phyloP scores from a whole-genome alignment of 1,139 yeast genomes.

The Suhomyces yuchorum region DNA sequence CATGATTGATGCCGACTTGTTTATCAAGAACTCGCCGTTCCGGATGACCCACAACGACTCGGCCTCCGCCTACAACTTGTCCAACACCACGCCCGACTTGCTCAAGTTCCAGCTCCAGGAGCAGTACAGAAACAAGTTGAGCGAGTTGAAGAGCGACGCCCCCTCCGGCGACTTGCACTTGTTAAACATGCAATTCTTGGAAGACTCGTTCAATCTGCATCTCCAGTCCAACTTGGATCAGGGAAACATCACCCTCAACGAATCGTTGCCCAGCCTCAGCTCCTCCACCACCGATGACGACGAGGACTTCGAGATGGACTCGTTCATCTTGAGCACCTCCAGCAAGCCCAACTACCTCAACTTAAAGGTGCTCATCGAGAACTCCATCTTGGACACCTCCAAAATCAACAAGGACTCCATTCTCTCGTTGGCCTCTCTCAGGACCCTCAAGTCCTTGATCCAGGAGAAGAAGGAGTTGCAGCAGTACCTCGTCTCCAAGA shows the following conservation, averaged over 20 bases:
- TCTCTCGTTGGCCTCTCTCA: constrained; percentile 34
- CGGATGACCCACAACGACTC: constrained; percentile 34
- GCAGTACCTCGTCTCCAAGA: constrained; percentile 36
- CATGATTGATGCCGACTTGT: constrained; percentile 40
- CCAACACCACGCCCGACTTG: constrained; percentile 46
- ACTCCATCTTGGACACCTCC: constrained; percentile 45
- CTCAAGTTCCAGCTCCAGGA: constrained; percentile 50
- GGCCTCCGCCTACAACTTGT: constrained; percentile 27
- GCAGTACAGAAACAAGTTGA: constrained; percentile 35
- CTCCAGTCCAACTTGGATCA: constrained; percentile 38
- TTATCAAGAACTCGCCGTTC: constrained; percentile 43
- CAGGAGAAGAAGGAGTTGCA: constrained; percentile 36
- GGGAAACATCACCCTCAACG: constrained; percentile 29
- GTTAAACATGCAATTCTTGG: constrained; percentile 28
- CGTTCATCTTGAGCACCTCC: constrained; percentile 20
- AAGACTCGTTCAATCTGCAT: constrained; percentile 40
- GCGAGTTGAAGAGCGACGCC: constrained; percentile 24
- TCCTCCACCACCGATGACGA: constrained; percentile 18
- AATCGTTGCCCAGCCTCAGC: constrained; percentile 20
- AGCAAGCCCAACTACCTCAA: constrained; percentile 39
- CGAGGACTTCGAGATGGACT: constrained; percentile 22
- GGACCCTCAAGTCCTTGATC: constrained; percentile 31
- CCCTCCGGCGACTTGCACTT: constrained; percentile 19
- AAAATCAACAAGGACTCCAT: constrained; percentile 40
- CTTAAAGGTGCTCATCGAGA: constrained; percentile 46